Evolutionary conservation across 179 eudicot genomes (phyloP).

Genomic region (Beta lomatogona): DNA sequence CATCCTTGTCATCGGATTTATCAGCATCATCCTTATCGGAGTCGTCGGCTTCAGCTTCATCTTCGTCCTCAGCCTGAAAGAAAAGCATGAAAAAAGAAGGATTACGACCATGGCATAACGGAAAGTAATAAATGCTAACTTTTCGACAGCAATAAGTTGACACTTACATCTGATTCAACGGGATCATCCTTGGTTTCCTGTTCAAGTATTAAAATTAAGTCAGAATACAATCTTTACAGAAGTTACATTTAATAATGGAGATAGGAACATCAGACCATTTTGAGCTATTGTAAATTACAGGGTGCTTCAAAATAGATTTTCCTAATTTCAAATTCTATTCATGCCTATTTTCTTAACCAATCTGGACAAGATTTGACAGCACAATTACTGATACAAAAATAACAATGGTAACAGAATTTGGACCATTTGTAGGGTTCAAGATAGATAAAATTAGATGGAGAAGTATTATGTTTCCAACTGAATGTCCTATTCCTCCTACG

Average conservation of each 20-base stretch:
- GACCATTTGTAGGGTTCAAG: background rate
- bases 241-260: background rate
- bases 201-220: constrained; percentile 18
- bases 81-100: background rate
- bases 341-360: background rate
- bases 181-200: constrained; percentile 79
- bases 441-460: background rate
- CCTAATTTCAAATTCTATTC: too few species aligned
- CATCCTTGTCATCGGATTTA: constrained; percentile 43
- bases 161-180: constrained; percentile 76
- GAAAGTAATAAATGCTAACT: background rate
- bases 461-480: background rate
- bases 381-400: background rate
- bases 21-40: constrained; percentile 37
- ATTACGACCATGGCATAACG: background rate
- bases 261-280: background rate
- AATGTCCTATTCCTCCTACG: background rate
- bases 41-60: constrained; percentile 45
- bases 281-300: background rate
- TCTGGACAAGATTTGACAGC: background rate
- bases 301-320: background rate
- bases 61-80: constrained; percentile 66
- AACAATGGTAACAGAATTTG: background rate
- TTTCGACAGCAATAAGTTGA: background rate
- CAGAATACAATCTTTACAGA: background rate